Conservation (phyloP, 139 green algal species). For the Chlamydomonas urium region DNA sequence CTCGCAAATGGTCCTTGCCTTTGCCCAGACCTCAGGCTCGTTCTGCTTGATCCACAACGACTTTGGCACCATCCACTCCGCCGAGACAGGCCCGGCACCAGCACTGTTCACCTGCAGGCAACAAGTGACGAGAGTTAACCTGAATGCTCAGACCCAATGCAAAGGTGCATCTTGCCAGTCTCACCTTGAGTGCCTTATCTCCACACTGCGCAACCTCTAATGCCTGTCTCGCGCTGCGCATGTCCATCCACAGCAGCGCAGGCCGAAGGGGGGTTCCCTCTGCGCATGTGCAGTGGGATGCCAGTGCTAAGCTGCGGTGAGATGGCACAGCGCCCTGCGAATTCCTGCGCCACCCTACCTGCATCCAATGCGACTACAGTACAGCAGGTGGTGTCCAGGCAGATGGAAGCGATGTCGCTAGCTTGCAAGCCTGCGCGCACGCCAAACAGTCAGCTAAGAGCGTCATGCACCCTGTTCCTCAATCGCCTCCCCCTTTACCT, state of each 20-base stretch:
- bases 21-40: slow-evolving; percentile 37
- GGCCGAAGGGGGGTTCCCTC: slow-evolving; percentile 50
- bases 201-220: slow-evolving; percentile 42
- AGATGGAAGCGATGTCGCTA: slow-evolving; percentile 45
- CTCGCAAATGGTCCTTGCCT: slow-evolving; percentile 61
- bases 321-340: neutral
- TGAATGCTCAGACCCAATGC: neutral
- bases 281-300: slow-evolving; percentile 13
- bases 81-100: slow-evolving; percentile 61
- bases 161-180: neutral
- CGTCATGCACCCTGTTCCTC: slow-evolving; percentile 18
- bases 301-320: neutral
- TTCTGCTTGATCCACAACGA: slow-evolving; percentile 66
- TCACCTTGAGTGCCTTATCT: slow-evolving; percentile 55
- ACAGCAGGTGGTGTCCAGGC: slow-evolving; percentile 81
- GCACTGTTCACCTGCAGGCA: slow-evolving; percentile 61
- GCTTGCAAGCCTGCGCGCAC: neutral
- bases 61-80: slow-evolving; percentile 83
- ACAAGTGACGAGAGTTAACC: neutral
- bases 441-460: neutral
- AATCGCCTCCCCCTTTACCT: no score
- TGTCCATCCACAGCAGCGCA: slow-evolving; percentile 79
- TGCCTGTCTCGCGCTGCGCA: slow-evolving; percentile 60
- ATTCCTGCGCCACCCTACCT: slow-evolving; percentile 14
- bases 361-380: slow-evolving; percentile 68